These are phyloP conservation scores for Trametes meyenii DNA, from an alignment of 768 basidiomycete genomes.

Conservation along the genomic window DNA sequence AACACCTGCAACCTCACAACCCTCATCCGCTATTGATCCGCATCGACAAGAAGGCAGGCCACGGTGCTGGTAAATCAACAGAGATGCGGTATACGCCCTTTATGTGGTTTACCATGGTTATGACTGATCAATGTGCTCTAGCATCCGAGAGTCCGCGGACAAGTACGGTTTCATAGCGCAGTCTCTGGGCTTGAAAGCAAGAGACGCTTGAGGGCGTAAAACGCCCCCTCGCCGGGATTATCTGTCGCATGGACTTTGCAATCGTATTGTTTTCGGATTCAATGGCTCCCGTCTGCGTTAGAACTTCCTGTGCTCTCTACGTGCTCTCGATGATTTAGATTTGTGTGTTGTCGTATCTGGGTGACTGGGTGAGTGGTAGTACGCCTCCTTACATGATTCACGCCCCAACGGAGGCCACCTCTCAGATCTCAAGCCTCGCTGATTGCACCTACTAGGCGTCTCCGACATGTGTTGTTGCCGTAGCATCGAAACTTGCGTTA, in stretches of 20 bases:
- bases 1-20: constrained; percentile 65
- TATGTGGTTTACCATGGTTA: neutral
- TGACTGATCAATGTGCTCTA: constrained; percentile 33
- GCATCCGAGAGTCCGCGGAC: constrained; percentile 76
- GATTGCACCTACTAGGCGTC: too few species aligned
- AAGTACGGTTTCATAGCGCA: constrained; percentile 72
- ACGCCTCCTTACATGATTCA: too few species aligned
- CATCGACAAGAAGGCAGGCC: constrained; percentile 79
- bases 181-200: constrained; percentile 51
- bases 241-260: neutral
- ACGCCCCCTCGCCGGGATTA: neutral
- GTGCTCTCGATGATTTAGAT: too few species aligned
- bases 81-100: constrained; percentile 53
- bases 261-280: too few species aligned
- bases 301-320: too few species aligned
- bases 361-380: too few species aligned
- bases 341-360: too few species aligned
- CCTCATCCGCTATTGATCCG: constrained; percentile 74
- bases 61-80: constrained; percentile 80
- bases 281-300: too few species aligned
- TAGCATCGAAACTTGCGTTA: too few species aligned
- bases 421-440: too few species aligned
- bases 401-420: too few species aligned
- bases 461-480: too few species aligned
- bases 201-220: constrained; percentile 1